These are phyloP conservation scores for Monosporozyma servazzii DNA, from an alignment of 805 yeast species.

Conservation along the genomic window DNA sequence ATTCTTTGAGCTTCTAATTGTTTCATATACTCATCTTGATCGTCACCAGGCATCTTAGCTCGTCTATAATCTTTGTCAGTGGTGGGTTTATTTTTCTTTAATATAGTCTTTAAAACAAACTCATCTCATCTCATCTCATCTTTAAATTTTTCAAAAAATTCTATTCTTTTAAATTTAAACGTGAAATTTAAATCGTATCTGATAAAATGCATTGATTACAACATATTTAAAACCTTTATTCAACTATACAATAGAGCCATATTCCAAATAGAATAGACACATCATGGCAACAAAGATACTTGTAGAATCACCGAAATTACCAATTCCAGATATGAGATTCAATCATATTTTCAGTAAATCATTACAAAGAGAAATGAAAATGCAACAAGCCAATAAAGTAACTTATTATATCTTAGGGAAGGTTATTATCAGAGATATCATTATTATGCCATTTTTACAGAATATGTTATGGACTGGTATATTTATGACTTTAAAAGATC, in stretches of 20 bases:
- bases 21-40: conserved; percentile 14
- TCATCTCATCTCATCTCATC: conserved; percentile 5
- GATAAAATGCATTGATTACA: background rate
- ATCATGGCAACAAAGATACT: background rate
- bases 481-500: conserved; percentile 33
- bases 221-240: background rate
- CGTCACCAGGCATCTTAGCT: background rate
- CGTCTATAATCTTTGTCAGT: background rate
- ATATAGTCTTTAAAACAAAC: background rate
- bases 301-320: background rate
- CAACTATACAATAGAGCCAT: background rate
- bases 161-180: background rate
- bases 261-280: background rate
- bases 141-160: background rate
- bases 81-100: background rate
- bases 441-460: conserved; percentile 46
- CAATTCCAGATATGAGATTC: conserved; percentile 57
- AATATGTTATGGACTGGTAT: conserved; percentile 40
- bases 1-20: conserved; percentile 44
- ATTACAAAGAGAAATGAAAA: conserved; percentile 21
- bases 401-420: conserved; percentile 20
- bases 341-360: conserved; percentile 49
- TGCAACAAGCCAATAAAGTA: conserved; percentile 10
- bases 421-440: conserved; percentile 42
- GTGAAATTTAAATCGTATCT: background rate